Evolutionary conservation across 2,329 filamentous ascomycete genomes (phyloP).

Genomic region (Stemphylium lycopersici): DNA sequence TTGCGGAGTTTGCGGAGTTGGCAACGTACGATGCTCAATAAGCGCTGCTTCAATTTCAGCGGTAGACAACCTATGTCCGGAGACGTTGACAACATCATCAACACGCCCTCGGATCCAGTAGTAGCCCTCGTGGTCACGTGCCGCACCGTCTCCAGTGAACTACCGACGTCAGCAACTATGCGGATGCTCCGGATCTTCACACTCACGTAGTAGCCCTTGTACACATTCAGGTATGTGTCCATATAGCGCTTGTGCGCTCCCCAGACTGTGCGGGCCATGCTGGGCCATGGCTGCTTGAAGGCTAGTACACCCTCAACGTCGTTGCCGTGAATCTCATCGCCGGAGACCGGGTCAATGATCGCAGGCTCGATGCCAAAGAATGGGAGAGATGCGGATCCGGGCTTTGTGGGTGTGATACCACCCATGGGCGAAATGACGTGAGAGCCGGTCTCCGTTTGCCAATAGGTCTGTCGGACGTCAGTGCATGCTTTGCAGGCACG

Average conservation of each 20-base stretch:
- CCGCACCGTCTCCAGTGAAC: constrained; percentile 94
- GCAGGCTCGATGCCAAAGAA: constrained; percentile 99
- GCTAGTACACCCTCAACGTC: constrained; percentile 96
- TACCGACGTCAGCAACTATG: constrained; percentile 45
- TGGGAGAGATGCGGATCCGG: constrained; percentile 90
- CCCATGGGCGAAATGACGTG: constrained; percentile 94
- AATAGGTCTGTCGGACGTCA: constrained; percentile 79
- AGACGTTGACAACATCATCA: constrained; percentile 98
- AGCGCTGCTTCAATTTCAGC: constrained; percentile 98
- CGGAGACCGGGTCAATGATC: constrained; percentile 95
- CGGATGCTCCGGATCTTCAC: neutral
- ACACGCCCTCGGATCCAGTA: constrained; percentile 99
- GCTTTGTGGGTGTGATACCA: constrained; percentile 94
- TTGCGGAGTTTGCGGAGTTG: neutral
- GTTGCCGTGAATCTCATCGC: constrained; percentile 91
- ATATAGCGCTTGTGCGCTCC: constrained; percentile 97
- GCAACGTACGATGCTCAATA: constrained; percentile 75
- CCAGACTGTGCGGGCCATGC: constrained; percentile 97
- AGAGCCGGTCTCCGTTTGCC: constrained; percentile 98
- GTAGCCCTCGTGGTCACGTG: constrained; percentile 95
- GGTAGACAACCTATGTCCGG: constrained; percentile 92
- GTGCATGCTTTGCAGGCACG: neutral
- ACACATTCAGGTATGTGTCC: constrained; percentile 97
- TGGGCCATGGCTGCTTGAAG: constrained; percentile 98
- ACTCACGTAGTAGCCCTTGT: constrained; percentile 96